Percentiles rank a stretch among this genome's conserved stretches.
Evolutionary conservation across 1,284 basidiomycete genomes (phyloP).

Genomic region (Puccinia hordei): DNA sequence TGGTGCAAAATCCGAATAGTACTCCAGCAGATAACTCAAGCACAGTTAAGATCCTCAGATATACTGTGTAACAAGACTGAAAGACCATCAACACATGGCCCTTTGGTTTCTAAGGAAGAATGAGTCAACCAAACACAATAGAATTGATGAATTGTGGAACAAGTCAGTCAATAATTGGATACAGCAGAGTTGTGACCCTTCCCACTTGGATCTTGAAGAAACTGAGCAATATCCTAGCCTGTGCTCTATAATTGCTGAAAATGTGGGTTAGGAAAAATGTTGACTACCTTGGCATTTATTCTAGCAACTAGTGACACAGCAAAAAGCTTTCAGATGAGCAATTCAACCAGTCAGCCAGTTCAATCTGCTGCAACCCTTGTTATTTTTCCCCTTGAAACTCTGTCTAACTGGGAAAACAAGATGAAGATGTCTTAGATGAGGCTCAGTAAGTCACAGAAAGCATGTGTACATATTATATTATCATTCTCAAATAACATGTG

Average conservation of each 20-base stretch:
- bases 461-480: background rate
- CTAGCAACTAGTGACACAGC: no score
- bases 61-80: no score
- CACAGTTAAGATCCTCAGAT: background rate
- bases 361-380: constrained; percentile 9
- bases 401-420: constrained; percentile 1
- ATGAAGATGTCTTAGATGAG: background rate
- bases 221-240: background rate
- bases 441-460: background rate
- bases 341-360: background rate
- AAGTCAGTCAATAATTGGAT: background rate
- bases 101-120: no score
- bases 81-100: no score
- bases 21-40: background rate
- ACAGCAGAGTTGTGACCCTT: background rate
- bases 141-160: background rate
- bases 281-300: background rate
- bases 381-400: background rate
- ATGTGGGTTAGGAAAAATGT: constrained; percentile 10
- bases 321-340: background rate
- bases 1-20: background rate
- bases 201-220: background rate
- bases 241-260: background rate
- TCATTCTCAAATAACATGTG: background rate
- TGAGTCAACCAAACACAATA: no score